A percentile compares a stretch with the other conserved stretches of the same genome.
phyloP scores from a whole-genome alignment of 2,329 filamentous ascomycete species.

The Fusarium pseudonygamai region DNA sequence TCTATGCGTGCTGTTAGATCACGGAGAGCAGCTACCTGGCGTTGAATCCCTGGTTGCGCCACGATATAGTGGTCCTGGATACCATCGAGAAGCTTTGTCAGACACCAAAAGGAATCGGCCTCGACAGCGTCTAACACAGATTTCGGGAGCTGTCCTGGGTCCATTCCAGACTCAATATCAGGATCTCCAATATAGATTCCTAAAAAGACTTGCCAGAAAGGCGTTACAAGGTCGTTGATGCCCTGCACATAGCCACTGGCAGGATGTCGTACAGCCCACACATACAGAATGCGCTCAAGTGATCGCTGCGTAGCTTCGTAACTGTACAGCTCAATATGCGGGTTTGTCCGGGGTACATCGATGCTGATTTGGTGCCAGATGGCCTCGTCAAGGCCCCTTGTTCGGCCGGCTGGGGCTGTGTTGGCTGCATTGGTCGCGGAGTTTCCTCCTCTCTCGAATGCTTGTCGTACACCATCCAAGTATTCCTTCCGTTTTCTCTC shows the following conservation, averaged over 20 bases:
- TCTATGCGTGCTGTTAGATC: conserved; percentile 94
- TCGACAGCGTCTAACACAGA: conserved; percentile 95
- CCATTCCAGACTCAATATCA: conserved; percentile 93
- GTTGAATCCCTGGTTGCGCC: conserved; percentile 94
- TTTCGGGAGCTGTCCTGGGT: conserved; percentile 91
- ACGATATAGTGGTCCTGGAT: conserved; percentile 99
- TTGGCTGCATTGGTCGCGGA: conserved; percentile 56
- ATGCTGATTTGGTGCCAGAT: conserved; percentile 99
- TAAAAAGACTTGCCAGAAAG: conserved; percentile 98
- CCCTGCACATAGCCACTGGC: conserved; percentile 98
- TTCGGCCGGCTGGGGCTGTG: conserved; percentile 54
- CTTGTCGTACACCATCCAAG: conserved; percentile 85
- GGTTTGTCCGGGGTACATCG: conserved; percentile 94
- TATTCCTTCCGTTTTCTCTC: conserved; percentile 98
- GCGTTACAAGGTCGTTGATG: conserved; percentile 97
- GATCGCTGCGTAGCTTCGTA: conserved; percentile 97
- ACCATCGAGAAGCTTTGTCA: conserved; percentile 96
- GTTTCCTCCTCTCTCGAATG: conserved; percentile 71
- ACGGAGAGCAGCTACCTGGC: conserved; percentile 87
- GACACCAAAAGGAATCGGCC: conserved; percentile 97
- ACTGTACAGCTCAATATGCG: conserved; percentile 92
- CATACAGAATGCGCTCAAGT: conserved; percentile 91
- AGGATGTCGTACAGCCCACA: conserved; percentile 97
- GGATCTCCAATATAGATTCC: conserved; percentile 94
- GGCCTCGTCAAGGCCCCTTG: conserved; percentile 87